These are phyloP conservation scores for Dendrocalamus sinicus DNA, from an alignment of 176 grass and related monocot species.

Conservation along the genomic window DNA sequence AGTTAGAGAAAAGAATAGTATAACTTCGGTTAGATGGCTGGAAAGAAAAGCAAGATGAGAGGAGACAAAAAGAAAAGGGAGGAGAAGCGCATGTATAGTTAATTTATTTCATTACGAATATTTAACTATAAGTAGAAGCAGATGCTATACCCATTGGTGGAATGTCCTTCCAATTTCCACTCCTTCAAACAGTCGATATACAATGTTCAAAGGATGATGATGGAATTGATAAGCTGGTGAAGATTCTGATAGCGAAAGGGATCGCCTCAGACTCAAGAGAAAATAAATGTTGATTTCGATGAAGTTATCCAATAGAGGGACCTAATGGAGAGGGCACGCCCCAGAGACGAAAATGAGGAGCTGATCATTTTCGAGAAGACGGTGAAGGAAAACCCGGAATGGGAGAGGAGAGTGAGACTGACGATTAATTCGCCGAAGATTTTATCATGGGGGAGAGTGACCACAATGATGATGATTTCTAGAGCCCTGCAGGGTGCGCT, in stretches of 20 bases:
- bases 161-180: constrained; percentile 22
- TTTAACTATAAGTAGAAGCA: too few species aligned
- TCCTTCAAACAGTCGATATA: constrained; percentile 34
- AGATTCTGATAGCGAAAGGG: constrained; percentile 20
- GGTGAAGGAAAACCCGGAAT: not conserved
- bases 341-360: not conserved
- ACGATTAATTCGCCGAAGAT: not conserved
- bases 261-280: not conserved
- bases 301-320: not conserved
- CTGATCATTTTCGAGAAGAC: constrained; percentile 23
- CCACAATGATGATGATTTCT: not conserved
- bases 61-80: too few species aligned
- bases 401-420: not conserved
- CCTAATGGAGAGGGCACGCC: not conserved
- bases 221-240: constrained; percentile 13
- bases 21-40: too few species aligned
- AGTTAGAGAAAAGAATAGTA: too few species aligned
- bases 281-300: not conserved
- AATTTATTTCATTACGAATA: too few species aligned
- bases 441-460: not conserved
- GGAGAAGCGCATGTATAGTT: too few species aligned
- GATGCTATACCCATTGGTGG: constrained; percentile 5
- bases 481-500: not conserved
- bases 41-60: too few species aligned
- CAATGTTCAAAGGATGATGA: constrained; percentile 15